Evolutionary conservation across 2,329 filamentous ascomycete species (phyloP).

Genomic region (Xylariaceae sp.): DNA sequence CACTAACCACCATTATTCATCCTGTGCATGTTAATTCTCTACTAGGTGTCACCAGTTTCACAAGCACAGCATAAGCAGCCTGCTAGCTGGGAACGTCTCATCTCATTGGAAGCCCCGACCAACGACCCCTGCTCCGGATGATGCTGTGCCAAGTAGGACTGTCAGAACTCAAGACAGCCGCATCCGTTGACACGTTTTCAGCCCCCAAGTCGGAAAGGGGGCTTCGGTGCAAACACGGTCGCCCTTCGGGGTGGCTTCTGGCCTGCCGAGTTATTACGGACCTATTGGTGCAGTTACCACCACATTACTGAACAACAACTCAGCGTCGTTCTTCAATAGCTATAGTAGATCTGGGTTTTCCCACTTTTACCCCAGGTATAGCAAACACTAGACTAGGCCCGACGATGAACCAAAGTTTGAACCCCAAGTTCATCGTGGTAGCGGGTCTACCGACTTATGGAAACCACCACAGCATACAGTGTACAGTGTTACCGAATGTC

Average conservation of each 20-base stretch:
- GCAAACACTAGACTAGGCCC: background rate
- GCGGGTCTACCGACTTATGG: too few species aligned
- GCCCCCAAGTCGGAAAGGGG: conserved; percentile 16
- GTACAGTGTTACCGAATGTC: conserved; percentile 22
- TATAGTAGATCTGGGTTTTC: background rate
- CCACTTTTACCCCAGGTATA: conserved; percentile 18
- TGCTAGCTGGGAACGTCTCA: too few species aligned
- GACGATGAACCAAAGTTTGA: background rate
- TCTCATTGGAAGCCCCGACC: too few species aligned
- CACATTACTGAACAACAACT: too few species aligned
- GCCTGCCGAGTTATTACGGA: too few species aligned
- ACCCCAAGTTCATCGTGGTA: too few species aligned
- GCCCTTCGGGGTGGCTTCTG: background rate
- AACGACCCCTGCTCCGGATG: background rate
- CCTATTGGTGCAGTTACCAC: too few species aligned
- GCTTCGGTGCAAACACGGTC: conserved; percentile 24
- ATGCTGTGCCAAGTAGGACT: conserved; percentile 21
- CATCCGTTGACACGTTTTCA: conserved; percentile 28
- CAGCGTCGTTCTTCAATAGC: background rate
- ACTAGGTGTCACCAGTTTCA: too few species aligned
- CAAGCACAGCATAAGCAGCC: too few species aligned
- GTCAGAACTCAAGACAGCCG: conserved; percentile 28
- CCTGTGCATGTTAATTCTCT: too few species aligned
- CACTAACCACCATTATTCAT: too few species aligned
- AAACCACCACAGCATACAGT: too few species aligned